These are phyloP conservation scores for Musa schizocarpa DNA, from an alignment of 176 grass and related monocot species.

Conservation along the genomic window DNA sequence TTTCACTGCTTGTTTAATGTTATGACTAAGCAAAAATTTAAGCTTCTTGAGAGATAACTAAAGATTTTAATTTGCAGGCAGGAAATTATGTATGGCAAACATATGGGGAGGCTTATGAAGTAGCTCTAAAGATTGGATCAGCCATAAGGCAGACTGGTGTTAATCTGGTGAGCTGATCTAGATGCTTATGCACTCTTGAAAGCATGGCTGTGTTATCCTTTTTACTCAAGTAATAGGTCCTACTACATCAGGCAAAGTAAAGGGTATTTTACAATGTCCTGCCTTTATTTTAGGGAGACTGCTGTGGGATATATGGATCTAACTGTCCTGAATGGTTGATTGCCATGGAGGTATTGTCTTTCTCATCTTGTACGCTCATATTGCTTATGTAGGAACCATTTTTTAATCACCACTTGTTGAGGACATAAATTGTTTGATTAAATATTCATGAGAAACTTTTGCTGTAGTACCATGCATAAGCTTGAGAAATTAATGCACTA, in stretches of 20 bases:
- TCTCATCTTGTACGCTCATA: neutral
- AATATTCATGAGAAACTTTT: too few species aligned
- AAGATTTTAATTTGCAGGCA: constrained; percentile 28
- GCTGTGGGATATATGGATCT: constrained; percentile 90
- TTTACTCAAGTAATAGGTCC: too few species aligned
- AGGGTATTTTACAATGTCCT: too few species aligned
- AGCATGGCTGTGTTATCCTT: too few species aligned
- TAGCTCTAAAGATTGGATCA: constrained; percentile 49
- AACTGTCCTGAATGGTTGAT: constrained; percentile 98
- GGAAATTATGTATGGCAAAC: constrained; percentile 70
- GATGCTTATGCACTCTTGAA: neutral
- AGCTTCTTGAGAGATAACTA: neutral
- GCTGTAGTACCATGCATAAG: too few species aligned
- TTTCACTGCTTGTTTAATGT: neutral
- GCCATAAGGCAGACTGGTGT: constrained; percentile 44
- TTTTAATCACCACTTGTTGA: too few species aligned
- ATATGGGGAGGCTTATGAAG: constrained; percentile 61
- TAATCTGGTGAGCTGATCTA: constrained; percentile 26
- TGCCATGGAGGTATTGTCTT: constrained; percentile 63
- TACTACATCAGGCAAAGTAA: too few species aligned
- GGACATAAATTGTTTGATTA: too few species aligned
- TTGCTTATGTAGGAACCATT: neutral
- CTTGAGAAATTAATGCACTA: too few species aligned
- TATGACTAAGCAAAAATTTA: neutral
- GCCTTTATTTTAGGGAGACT: constrained; percentile 39